Conservation (phyloP, 805 yeast genomes). For the Lachancea fermentati region DNA sequence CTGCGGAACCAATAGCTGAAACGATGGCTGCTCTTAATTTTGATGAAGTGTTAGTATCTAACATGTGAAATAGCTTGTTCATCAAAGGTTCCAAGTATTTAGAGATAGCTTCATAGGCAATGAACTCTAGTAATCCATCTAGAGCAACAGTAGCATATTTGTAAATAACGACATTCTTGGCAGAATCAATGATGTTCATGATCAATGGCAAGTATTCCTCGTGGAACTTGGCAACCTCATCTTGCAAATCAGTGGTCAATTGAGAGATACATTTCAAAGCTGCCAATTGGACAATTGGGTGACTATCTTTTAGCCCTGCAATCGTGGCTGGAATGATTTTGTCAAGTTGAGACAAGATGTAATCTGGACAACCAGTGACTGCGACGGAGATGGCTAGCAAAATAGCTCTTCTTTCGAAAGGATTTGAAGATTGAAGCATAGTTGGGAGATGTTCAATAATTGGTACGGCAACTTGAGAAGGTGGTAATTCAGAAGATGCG, state of each 20-base stretch:
- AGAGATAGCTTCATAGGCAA: constrained; percentile 79
- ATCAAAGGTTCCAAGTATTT: constrained; percentile 82
- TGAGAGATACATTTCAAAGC: constrained; percentile 77
- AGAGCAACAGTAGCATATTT: constrained; percentile 86
- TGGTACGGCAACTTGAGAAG: constrained; percentile 83
- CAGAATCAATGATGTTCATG: constrained; percentile 79
- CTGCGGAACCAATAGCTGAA: constrained; percentile 95
- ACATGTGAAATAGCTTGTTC: constrained; percentile 81
- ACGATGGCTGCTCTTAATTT: constrained; percentile 72
- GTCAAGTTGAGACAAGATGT: constrained; percentile 65
- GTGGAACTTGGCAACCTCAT: constrained; percentile 77
- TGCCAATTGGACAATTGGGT: constrained; percentile 73
- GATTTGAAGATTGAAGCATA: constrained; percentile 56
- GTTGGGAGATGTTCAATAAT: constrained; percentile 59
- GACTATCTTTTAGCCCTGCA: constrained; percentile 70
- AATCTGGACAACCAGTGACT: constrained; percentile 93
- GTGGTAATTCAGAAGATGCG: constrained; percentile 81
- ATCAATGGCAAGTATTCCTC: constrained; percentile 78
- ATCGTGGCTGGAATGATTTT: constrained; percentile 68
- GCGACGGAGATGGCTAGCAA: constrained; percentile 75
- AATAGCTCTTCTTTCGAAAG: constrained; percentile 82
- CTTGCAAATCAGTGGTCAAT: constrained; percentile 80
- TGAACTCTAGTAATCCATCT: constrained; percentile 87
- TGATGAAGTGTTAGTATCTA: constrained; percentile 69
- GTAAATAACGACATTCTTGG: constrained; percentile 76